Evolutionary conservation across 768 basidiomycete genomes (phyloP).

Genomic region (Suillus ampliporus): DNA sequence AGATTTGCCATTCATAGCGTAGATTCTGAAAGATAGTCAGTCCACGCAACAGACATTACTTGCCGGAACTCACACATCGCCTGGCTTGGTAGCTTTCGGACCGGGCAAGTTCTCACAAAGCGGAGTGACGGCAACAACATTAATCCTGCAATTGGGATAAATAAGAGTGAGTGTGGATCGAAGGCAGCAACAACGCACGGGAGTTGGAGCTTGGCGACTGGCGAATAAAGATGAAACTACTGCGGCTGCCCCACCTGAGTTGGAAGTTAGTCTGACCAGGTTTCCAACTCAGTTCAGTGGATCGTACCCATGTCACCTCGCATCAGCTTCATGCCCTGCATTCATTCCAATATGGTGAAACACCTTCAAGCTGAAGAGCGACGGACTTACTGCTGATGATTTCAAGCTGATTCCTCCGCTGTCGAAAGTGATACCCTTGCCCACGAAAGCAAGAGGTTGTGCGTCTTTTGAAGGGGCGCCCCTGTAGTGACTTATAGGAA

Average conservation of each 20-base stretch:
- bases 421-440: conserved; percentile 92
- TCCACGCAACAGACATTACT: not conserved
- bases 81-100: conserved; percentile 69
- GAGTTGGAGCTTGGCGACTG: conserved; percentile 79
- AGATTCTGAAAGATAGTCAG: conserved; percentile 47
- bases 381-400: conserved; percentile 59
- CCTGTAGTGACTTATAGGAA: conserved; percentile 69
- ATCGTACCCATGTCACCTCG: conserved; percentile 82
- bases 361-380: not conserved
- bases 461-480: conserved; percentile 63
- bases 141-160: conserved; percentile 53
- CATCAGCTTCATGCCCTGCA: conserved; percentile 82
- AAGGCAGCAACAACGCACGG: conserved; percentile 55
- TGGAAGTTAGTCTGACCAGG: conserved; percentile 23
- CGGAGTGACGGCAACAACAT: conserved; percentile 74
- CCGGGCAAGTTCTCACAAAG: conserved; percentile 89
- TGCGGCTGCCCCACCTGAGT: conserved; percentile 74
- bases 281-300: not conserved
- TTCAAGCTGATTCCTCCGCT: conserved; percentile 89
- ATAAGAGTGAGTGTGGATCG: not conserved
- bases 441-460: conserved; percentile 76
- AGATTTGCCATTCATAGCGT: conserved; percentile 82
- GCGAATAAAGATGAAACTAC: conserved; percentile 76
- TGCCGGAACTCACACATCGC: conserved; percentile 67
- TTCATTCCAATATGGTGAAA: not conserved